Base-by-base conservation (phyloP, 441 rosid species). In the Flueggea neowawraea region DNA sequence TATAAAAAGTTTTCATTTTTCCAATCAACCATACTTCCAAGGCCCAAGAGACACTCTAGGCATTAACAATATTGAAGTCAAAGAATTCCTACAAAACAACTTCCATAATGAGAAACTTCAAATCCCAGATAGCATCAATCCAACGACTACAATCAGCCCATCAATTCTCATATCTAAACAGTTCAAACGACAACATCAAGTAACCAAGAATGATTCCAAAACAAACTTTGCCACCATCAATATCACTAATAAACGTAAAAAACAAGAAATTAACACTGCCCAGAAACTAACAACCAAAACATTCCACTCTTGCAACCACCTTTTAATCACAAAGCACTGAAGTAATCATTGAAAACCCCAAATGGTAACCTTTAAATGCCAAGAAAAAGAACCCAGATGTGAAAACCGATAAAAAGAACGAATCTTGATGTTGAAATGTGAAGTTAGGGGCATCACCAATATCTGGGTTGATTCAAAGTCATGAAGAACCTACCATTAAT, bases 1-100 rank as follows among this genome's bases (percentile, higher is more conserved):
- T 78, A n/a, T 72, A 76, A 62, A 83, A 79, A 67, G 63, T 78
- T 67, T 73, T 79, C 93, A 88, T 86, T 65, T 69, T 78, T 69
- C 60, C 67, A 83, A 58, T 64, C 75, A 70, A 75, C 74, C 77
- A 66, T 64, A 65, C 54, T 45, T 52, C 63, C 60, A 54, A 66
- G 31, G 51, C 58, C 62, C 70, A 60, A 31, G 67, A 56, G 69
- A 68, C 44, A 14, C 54, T 55, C 52, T 55, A 31, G 13, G 50
- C 66, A 51, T 1, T 49, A 57, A 22, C 56, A 59, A 15, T 36
- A 8, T 5, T 36, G 6, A 31, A 55, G 12, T 43, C 6, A 15
- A 65, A 54, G 54, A 66, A 54, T 54, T 16, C 62, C 66, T 52
- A 14, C 33, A 57, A n/a, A n/a, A 70, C 61, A 44, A 70, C 12